Conservation (phyloP, 2,329 filamentous ascomycete species). For the Zasmidium citrigriseum region DNA sequence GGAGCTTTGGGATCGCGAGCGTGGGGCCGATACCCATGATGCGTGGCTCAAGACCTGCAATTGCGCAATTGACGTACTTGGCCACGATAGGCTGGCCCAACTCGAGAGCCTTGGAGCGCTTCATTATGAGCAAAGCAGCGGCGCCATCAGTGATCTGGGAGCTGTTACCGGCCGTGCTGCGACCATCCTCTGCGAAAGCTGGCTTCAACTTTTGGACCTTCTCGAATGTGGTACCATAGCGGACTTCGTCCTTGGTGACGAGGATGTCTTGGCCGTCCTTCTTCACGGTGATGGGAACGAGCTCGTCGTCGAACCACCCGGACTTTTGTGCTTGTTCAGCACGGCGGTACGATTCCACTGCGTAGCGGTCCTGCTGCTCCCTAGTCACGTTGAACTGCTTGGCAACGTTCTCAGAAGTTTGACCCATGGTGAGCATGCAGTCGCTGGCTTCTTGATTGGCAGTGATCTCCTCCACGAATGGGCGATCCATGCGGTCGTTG, state of each 20-base stretch:
- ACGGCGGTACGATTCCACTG: slow-evolving; percentile 70
- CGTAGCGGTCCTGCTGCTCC: slow-evolving; percentile 78
- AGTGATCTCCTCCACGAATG: slow-evolving; percentile 70
- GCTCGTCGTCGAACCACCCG: slow-evolving; percentile 74
- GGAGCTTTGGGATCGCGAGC: slow-evolving; percentile 77
- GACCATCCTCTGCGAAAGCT: slow-evolving; percentile 72
- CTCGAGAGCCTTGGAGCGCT: slow-evolving; percentile 72
- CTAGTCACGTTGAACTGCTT: slow-evolving; percentile 70
- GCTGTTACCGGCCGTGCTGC: slow-evolving; percentile 75
- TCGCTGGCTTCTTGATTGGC: slow-evolving; percentile 73
- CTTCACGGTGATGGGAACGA: slow-evolving; percentile 67
- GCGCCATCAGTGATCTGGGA: slow-evolving; percentile 87
- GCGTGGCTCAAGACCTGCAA: slow-evolving; percentile 67
- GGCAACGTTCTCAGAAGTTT: slow-evolving; percentile 86
- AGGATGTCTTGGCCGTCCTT: slow-evolving; percentile 56
- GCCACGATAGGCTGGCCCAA: slow-evolving; percentile 70
- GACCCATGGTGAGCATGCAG: slow-evolving; percentile 91
- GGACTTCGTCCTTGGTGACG: slow-evolving; percentile 68
- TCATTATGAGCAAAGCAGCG: slow-evolving; percentile 79
- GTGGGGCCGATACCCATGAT: slow-evolving; percentile 92
- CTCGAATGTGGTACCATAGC: slow-evolving; percentile 66
- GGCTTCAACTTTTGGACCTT: slow-evolving; percentile 76
- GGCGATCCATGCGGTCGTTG: slow-evolving; percentile 78
- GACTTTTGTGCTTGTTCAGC: slow-evolving; percentile 68
- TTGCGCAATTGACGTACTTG: slow-evolving; percentile 70